Base-by-base conservation (phyloP, 176 grass and related monocot species). In the Saccharum spontaneum region DNA sequence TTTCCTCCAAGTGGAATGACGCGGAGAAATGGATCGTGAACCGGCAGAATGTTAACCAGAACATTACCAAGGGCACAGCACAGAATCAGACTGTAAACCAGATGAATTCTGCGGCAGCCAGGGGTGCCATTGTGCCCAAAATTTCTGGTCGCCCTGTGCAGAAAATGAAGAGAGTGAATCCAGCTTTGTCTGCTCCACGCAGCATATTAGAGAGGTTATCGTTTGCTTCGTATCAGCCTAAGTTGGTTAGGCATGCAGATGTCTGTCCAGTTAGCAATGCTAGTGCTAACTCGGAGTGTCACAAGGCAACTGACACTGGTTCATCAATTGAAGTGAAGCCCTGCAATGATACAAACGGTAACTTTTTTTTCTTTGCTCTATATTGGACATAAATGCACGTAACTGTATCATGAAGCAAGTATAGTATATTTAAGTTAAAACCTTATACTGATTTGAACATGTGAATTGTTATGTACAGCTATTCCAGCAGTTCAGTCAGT, bases 11-110 rank as follows among this genome's bases (percentile, higher is more conserved):
- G 63, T 98, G 93, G 93, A 96, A 98, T 43, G 93, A 98, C 49
- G 97, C 97, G 4, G 97, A 98, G 79, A 98, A 98, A 88, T 98
- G 97, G 97, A 93, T 98, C 16, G 77, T 94, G n/a, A 98, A 89
- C 57, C 87, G 90, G 22, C 97, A 98, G 75, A 89, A 81, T 65
- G 73, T 71, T 38, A 85, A 92, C 38, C 87, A 83, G 39, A 86
- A 73, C 33, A 64, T 15, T 40, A 8, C 70, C 40, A 84, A 84
- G 85, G 89, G 50, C 10, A 28, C 41, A 5, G 15, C 54, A 8
- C 81, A 85, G 67, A 89, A 87, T 70, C 89, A 85, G 67, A 52
- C n/a, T 2, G 30, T 48, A 8, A 61, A 85, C 2, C 89, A 86
- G 72, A 86, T 67, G 73, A 91, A 69, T 49, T 82, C 83, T 1